Base-by-base conservation (phyloP, 2,329 filamentous ascomycete species). In the Penicillium sp. region DNA sequence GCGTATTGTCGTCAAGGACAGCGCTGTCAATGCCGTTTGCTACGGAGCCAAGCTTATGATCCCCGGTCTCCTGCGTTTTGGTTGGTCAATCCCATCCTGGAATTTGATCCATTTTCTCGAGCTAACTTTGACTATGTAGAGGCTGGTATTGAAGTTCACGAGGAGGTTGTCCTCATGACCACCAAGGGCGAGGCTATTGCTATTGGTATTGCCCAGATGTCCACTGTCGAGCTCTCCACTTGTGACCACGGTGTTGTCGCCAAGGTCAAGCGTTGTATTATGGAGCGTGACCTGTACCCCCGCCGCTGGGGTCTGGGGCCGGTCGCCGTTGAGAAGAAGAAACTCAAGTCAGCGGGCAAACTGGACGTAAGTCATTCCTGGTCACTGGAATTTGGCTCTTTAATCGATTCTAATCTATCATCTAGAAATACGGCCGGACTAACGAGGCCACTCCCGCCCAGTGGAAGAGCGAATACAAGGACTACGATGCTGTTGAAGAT, bases 31-130 rank as follows among this genome's bases (percentile, higher is more conserved):
- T 65, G 92, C 92, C 42, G 88, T 98, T 41, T 95, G 89, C 77
- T 96, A 96, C 67, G 92, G 92, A 70, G 92, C 92, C 32, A 96
- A 96, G 75, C 80, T 98, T 49, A 98, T 96, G 92, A 84, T 96
- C 69, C 92, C 92, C 32, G 92, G 92, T 72, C 77, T 98, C 38
- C 72, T 98, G 48, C 81, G 92, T 63, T 96, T 94, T 65, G 84
- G 83, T 86, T 73, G 54, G 79, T 70, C 11, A n/a, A 5, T n/a
- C 25, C n/a, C 30, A 31, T 7, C 15, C 13, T 30, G 14, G 6
- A 23, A 20, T 22, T 26, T 3, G 4, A 12, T 17, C 11, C n/a
- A n/a, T n/a, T 2, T 11, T 2, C 11, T 8, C 9, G 13, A 30
- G 12, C 9, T 6, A 13, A 26, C 26, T 20, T 36, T 25, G n/a